Percentiles rank a stretch among this genome's conserved stretches.
These are phyloP conservation scores for Macrolepiota dolichaula DNA, from an alignment of 768 basidiomycete genomes.

Conservation along the genomic window DNA sequence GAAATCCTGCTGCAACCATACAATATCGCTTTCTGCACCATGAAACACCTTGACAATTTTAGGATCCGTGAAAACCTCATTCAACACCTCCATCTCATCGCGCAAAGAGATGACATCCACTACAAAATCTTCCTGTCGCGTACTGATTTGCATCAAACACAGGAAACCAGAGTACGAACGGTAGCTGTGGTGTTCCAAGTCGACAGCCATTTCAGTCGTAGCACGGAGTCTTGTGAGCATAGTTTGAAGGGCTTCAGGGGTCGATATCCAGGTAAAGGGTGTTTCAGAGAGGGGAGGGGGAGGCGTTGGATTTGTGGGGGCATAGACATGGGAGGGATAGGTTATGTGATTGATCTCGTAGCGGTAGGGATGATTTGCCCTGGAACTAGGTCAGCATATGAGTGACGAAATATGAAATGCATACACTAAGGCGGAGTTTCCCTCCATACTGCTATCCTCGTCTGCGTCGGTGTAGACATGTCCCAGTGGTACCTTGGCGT, in stretches of 20 bases:
- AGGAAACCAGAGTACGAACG: conserved; percentile 84
- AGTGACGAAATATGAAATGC: conserved; percentile 10
- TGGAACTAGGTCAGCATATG: conserved; percentile 11
- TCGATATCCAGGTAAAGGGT: conserved; percentile 71
- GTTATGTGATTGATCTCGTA: conserved; percentile 77
- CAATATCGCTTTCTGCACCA: conserved; percentile 89
- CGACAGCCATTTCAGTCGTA: conserved; percentile 83
- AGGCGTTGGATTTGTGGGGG: conserved; percentile 40
- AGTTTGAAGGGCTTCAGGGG: conserved; percentile 44
- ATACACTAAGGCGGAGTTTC: conserved; percentile 25
- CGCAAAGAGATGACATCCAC: conserved; percentile 79
- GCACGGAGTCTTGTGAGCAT: conserved; percentile 69
- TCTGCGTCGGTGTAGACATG: conserved; percentile 40
- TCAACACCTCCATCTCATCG: conserved; percentile 69
- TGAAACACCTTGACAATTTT: conserved; percentile 90
- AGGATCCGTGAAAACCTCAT: conserved; percentile 85
- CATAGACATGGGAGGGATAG: conserved; percentile 67
- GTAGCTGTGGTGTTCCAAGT: conserved; percentile 92
- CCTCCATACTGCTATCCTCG: conserved; percentile 17
- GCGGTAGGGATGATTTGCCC: conserved; percentile 72
- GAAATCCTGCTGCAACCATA: conserved; percentile 97
- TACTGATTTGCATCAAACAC: conserved; percentile 91
- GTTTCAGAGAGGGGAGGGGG: conserved; percentile 62
- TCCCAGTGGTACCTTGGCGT: conserved; percentile 82
- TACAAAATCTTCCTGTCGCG: conserved; percentile 80